Evolutionary conservation across 2,329 filamentous ascomycete species (phyloP).

Genomic region (Colletotrichum karsti): DNA sequence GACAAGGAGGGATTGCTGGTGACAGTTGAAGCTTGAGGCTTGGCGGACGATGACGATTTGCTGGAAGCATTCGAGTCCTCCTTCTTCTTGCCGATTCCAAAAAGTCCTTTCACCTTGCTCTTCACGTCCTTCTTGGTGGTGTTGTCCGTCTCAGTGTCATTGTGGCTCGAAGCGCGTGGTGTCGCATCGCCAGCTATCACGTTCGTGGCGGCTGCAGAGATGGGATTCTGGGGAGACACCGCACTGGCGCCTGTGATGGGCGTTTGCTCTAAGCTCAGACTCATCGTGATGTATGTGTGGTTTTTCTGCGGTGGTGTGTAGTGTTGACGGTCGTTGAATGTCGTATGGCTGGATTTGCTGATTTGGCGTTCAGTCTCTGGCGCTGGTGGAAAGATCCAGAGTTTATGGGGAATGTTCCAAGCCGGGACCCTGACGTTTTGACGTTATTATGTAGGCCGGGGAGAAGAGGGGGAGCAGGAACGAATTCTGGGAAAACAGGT

Average conservation of each 20-base stretch:
- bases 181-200: conserved; percentile 41
- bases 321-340: not conserved
- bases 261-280: conserved; percentile 34
- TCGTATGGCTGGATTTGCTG: not conserved
- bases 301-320: not conserved
- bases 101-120: conserved; percentile 66
- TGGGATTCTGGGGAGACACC: conserved; percentile 35
- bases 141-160: conserved; percentile 39
- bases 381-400: not conserved
- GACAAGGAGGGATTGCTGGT: conserved; percentile 38
- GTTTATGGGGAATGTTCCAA: conserved; percentile 13
- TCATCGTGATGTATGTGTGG: conserved; percentile 33
- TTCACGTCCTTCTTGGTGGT: conserved; percentile 61
- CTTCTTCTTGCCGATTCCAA: conserved; percentile 72
- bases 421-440: conserved; percentile 19
- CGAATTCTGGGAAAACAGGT: conserved; percentile 24
- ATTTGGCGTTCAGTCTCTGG: not conserved
- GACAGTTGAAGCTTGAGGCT: conserved; percentile 31
- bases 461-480: conserved; percentile 14
- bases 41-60: conserved; percentile 31
- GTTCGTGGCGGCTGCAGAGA: conserved; percentile 38
- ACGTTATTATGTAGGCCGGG: conserved; percentile 21
- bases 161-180: conserved; percentile 38
- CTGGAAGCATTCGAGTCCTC: conserved; percentile 49
- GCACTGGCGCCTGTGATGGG: conserved; percentile 37